Evolutionary conservation across 2,329 filamentous ascomycete species (phyloP).

Genomic region (Colletotrichum liaoningense): DNA sequence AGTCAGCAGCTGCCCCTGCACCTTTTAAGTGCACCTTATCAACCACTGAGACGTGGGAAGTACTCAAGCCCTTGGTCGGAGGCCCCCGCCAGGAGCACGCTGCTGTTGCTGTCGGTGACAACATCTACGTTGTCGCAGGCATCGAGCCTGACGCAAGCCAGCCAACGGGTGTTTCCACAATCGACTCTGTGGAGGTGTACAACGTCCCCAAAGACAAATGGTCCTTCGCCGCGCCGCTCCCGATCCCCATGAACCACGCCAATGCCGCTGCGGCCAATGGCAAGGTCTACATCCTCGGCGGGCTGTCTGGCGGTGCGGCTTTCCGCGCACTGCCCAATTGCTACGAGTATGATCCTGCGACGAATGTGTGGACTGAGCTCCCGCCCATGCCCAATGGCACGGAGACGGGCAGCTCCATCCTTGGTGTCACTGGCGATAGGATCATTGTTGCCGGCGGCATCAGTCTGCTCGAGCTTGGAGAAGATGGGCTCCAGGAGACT

Average conservation of each 20-base stretch:
- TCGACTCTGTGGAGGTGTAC: constrained; percentile 43
- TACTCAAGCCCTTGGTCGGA: too few species aligned
- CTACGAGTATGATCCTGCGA: constrained; percentile 44
- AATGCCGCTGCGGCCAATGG: constrained; percentile 49
- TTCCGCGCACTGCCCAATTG: constrained; percentile 43
- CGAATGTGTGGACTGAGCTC: constrained; percentile 43
- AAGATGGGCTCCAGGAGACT: constrained; percentile 39
- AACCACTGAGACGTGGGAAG: too few species aligned
- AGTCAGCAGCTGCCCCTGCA: too few species aligned
- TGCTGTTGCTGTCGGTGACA: background rate
- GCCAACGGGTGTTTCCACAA: constrained; percentile 39
- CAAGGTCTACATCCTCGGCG: constrained; percentile 53
- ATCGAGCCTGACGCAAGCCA: background rate
- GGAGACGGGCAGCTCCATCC: constrained; percentile 45
- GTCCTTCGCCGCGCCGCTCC: constrained; percentile 42
- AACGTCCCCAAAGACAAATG: constrained; percentile 43
- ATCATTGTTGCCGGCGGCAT: constrained; percentile 54
- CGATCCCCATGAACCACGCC: constrained; percentile 47
- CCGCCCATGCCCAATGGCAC: constrained; percentile 41
- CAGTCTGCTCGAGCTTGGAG: constrained; percentile 36
- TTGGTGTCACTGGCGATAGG: constrained; percentile 43
- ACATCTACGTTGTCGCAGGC: background rate
- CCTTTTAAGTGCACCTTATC: too few species aligned
- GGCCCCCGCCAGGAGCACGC: background rate
- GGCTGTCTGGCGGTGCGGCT: constrained; percentile 41